These are phyloP conservation scores for Ophiocordyceps camponoti-rufipedis DNA, from an alignment of 2,329 filamentous ascomycete species.

Conservation along the genomic window DNA sequence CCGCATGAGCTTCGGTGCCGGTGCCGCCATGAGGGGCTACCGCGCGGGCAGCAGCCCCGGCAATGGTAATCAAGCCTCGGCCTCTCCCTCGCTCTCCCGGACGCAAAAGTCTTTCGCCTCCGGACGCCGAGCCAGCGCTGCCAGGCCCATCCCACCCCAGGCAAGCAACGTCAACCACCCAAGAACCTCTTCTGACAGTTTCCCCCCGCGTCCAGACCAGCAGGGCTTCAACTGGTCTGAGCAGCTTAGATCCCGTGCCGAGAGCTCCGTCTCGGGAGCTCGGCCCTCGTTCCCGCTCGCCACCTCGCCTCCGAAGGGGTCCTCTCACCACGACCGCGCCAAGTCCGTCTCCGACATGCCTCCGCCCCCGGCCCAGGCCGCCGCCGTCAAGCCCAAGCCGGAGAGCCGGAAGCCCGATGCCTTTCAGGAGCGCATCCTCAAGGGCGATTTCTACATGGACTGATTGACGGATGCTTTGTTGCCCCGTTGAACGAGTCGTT, in stretches of 20 bases:
- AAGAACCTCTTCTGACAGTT: slow-evolving; percentile 47
- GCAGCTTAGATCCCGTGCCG: slow-evolving; percentile 79
- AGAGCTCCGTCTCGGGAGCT: slow-evolving; percentile 49
- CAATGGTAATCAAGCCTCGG: slow-evolving; percentile 37
- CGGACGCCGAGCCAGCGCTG: slow-evolving; percentile 18
- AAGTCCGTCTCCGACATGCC: slow-evolving; percentile 52
- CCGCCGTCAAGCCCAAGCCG: slow-evolving; percentile 25
- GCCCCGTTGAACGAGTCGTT: too few relatives aligned
- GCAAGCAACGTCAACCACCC: slow-evolving; percentile 40
- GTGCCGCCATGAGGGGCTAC: slow-evolving; percentile 42
- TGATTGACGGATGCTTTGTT: too few relatives aligned
- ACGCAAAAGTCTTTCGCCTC: slow-evolving; percentile 11
- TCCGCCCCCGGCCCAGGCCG: slow-evolving; percentile 32
- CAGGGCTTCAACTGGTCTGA: slow-evolving; percentile 90
- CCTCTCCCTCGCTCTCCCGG: slow-evolving; percentile 18
- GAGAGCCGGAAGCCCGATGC: slow-evolving; percentile 63
- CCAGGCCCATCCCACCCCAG: slow-evolving; percentile 20
- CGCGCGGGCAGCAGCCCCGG: slow-evolving; percentile 39
- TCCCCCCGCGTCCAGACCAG: slow-evolving; percentile 51
- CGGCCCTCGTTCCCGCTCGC: slow-evolving; percentile 42
- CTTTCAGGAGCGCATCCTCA: slow-evolving; percentile 91
- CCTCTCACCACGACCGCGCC: slow-evolving; percentile 40
- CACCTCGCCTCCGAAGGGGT: slow-evolving; percentile 18
- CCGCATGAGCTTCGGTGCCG: slow-evolving; percentile 77
- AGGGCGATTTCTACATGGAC: slow-evolving; percentile 98